Conservation (phyloP, 2,329 filamentous ascomycete species). For the Colletotrichum gigasporum region DNA sequence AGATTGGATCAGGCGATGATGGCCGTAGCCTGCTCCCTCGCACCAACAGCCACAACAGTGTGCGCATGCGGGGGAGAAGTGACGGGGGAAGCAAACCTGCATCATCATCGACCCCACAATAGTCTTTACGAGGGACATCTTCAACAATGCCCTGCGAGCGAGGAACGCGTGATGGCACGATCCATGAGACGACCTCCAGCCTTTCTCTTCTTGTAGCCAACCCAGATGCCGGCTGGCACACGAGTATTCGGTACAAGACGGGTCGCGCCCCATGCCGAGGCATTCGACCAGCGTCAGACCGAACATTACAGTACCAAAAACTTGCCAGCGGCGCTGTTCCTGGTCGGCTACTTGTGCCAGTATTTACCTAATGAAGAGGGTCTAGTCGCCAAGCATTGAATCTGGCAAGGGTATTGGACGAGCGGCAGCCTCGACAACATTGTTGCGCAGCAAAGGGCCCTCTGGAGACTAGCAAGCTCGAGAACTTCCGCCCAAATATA, state of each 20-base stretch:
- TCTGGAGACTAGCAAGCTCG: neutral
- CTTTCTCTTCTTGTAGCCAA: too few relatives aligned
- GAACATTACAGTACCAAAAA: neutral
- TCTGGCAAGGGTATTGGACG: neutral
- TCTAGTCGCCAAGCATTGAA: neutral
- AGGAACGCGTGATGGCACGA: too few relatives aligned
- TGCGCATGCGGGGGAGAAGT: neutral
- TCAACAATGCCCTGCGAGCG: neutral
- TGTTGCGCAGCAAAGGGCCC: neutral
- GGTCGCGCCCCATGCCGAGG: neutral
- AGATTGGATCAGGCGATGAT: slow-evolving; percentile 5
- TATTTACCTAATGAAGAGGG: neutral
- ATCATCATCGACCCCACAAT: neutral
- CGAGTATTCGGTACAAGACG: neutral
- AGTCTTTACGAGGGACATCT: neutral
- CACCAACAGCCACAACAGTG: neutral
- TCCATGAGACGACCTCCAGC: too few relatives aligned
- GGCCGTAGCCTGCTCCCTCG: neutral
- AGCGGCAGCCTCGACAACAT: neutral
- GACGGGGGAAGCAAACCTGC: slow-evolving; percentile 5
- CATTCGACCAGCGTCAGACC: neutral
- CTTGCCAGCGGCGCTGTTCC: neutral
- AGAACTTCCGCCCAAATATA: neutral
- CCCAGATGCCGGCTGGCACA: too few relatives aligned
- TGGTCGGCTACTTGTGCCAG: neutral